Evolutionary conservation across 106 monocot species (phyloP).

Genomic region (Iris macrosiphon): DNA sequence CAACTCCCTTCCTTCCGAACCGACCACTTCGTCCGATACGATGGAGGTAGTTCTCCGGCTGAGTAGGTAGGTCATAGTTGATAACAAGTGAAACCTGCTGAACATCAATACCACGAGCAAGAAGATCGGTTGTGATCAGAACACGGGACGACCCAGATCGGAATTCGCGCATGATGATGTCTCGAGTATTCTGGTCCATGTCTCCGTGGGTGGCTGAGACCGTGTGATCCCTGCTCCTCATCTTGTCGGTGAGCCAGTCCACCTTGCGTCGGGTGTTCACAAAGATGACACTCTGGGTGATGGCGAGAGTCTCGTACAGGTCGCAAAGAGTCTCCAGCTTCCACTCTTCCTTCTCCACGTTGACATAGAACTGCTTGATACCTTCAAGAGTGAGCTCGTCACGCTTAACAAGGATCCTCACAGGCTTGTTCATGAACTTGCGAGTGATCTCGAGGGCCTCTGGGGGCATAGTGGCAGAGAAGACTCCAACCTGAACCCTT

Average conservation of each 20-base stretch:
- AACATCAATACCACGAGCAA: conserved; percentile 20
- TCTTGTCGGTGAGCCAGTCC: conserved; percentile 43
- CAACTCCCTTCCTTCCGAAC: conserved; percentile 23
- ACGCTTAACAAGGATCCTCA: conserved; percentile 41
- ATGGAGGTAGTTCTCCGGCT: conserved; percentile 19
- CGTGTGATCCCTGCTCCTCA: conserved; percentile 39
- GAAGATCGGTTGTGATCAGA: conserved; percentile 29
- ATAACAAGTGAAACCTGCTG: conserved; percentile 29
- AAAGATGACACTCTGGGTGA: conserved; percentile 50
- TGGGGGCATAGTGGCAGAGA: conserved; percentile 31
- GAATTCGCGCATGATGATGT: conserved; percentile 34
- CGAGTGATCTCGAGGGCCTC: conserved; percentile 38
- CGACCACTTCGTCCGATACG: conserved; percentile 19
- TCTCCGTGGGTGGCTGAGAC: conserved; percentile 27
- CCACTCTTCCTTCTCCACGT: conserved; percentile 14
- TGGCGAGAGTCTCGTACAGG: conserved; percentile 32
- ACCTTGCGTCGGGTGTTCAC: conserved; percentile 44
- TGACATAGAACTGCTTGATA: conserved; percentile 25
- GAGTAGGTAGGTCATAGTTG: conserved; percentile 25
- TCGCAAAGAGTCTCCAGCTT: conserved; percentile 22
- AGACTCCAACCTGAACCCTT: conserved; percentile 43
- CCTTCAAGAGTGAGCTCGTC: conserved; percentile 50
- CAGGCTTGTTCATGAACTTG: conserved; percentile 49
- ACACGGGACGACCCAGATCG: conserved; percentile 30
- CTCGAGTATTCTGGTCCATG: conserved; percentile 30